Conservation (phyloP, 2,329 filamentous ascomycete genomes). For the Hymenoscyphus scutula region DNA sequence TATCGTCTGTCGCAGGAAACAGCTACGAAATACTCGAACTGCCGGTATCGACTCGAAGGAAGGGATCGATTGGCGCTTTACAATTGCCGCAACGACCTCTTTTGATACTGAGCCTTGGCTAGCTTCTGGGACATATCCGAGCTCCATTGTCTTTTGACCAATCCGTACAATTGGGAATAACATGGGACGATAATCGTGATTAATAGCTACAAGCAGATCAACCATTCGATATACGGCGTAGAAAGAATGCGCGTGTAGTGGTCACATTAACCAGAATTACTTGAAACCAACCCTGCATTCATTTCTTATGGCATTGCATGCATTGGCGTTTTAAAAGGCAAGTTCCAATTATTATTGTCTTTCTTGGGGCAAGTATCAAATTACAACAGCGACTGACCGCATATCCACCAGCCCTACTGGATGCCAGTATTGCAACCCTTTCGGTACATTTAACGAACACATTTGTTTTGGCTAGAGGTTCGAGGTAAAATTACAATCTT, state of each 20-base stretch:
- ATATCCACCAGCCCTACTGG: background rate
- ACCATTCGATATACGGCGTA: background rate
- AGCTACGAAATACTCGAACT: background rate
- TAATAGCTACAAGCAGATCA: background rate
- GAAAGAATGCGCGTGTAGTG: constrained; percentile 14
- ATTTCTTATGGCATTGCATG: constrained; percentile 23
- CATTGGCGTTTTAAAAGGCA: constrained; percentile 21
- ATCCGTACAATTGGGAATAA: background rate
- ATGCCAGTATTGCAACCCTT: background rate
- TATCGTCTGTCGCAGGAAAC: background rate
- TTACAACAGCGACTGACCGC: background rate
- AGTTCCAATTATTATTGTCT: background rate
- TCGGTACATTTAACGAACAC: background rate
- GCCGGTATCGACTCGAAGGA: background rate
- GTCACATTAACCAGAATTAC: constrained; percentile 8
- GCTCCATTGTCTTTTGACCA: background rate
- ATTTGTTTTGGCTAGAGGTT: background rate
- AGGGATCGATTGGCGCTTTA: constrained; percentile 6
- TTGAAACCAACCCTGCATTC: constrained; percentile 18
- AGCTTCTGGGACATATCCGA: background rate
- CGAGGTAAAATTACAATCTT: constrained; percentile 5
- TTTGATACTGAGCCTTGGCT: background rate
- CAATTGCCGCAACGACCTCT: background rate
- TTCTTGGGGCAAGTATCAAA: background rate
- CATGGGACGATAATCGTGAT: background rate